Conservation (phyloP, 306 rosid species). For the Macrotyloma uniflorum region DNA sequence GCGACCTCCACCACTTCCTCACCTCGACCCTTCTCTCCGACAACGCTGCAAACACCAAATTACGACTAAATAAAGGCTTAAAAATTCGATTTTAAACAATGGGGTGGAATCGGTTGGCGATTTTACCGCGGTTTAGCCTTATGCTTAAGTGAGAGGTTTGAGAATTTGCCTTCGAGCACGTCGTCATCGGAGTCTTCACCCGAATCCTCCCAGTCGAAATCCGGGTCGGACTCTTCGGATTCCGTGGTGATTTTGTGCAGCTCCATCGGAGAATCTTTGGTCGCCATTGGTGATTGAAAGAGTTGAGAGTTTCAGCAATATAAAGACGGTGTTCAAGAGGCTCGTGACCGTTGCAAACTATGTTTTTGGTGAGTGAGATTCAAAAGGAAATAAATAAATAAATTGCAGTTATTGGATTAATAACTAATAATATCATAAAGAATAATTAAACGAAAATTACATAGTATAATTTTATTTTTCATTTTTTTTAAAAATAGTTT, state of each 20-base stretch:
- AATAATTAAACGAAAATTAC: not conserved
- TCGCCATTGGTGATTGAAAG: constrained; percentile 46
- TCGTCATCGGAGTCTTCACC: constrained; percentile 49
- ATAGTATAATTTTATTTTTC: not conserved
- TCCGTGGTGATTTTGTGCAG: constrained; percentile 33
- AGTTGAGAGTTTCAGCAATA: not conserved
- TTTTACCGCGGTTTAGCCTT: constrained; percentile 49
- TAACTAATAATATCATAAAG: not conserved
- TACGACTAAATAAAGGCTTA: not conserved
- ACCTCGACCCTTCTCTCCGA: constrained; percentile 18
- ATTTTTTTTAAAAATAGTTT: not conserved
- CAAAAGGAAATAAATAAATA: not conserved
- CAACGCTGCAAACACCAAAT: constrained; percentile 47
- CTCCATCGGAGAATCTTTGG: constrained; percentile 7
- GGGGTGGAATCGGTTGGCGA: not conserved
- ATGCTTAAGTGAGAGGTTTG: constrained; percentile 54
- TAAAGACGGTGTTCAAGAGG: too few relatives aligned
- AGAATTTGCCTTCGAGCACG: constrained; percentile 52
- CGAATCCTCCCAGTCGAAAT: constrained; percentile 48
- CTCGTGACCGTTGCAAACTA: not conserved
- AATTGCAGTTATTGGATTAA: not conserved
- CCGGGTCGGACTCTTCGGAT: constrained; percentile 46
- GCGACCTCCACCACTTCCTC: constrained; percentile 36
- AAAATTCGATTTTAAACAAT: constrained; percentile 7
- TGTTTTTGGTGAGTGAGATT: not conserved